phyloP scores from a whole-genome alignment of 805 yeast genomes.

The Yarrowia sp. region DNA sequence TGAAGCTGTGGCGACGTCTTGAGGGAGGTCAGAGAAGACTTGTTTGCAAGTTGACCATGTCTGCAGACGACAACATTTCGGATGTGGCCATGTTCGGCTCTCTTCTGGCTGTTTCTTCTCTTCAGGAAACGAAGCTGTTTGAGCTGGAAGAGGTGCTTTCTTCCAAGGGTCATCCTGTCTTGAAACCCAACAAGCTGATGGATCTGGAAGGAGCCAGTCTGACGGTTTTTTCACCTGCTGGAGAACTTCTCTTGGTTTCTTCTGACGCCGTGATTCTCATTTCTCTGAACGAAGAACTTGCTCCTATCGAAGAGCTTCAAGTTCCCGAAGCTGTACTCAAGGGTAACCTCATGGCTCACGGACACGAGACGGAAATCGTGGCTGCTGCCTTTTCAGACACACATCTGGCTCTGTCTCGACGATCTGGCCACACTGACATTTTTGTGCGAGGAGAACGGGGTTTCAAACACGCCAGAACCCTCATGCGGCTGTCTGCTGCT shows the following conservation, averaged over 20 bases:
- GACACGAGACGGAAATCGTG: slow-evolving; percentile 51
- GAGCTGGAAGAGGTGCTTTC: slow-evolving; percentile 45
- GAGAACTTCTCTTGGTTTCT: not conserved
- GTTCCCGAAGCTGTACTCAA: slow-evolving; percentile 11
- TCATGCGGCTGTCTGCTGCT: slow-evolving; percentile 34
- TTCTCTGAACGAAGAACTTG: slow-evolving; percentile 28
- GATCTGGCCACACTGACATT: slow-evolving; percentile 63
- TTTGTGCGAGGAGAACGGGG: slow-evolving; percentile 37
- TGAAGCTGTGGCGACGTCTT: slow-evolving; percentile 67
- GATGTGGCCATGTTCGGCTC: slow-evolving; percentile 62
- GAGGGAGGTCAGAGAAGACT: slow-evolving; percentile 39
- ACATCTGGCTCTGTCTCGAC: slow-evolving; percentile 55
- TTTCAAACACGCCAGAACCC: slow-evolving; percentile 29
- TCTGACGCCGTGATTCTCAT: slow-evolving; percentile 26
- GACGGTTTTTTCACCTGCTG: slow-evolving; percentile 1
- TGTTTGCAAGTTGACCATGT: slow-evolving; percentile 59
- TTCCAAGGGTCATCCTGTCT: slow-evolving; percentile 31
- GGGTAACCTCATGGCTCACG: slow-evolving; percentile 42
- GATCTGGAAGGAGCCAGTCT: slow-evolving; percentile 5
- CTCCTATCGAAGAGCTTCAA: slow-evolving; percentile 26
- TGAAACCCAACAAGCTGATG: slow-evolving; percentile 37
- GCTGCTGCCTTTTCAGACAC: slow-evolving; percentile 47
- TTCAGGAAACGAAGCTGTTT: slow-evolving; percentile 65
- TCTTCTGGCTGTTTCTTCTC: slow-evolving; percentile 67
- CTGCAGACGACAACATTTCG: slow-evolving; percentile 78